A percentile compares a stretch with the other conserved stretches of the same genome.
phyloP scores from a whole-genome alignment of 139 green algal genomes.

The Axilococcus clingmanii region DNA sequence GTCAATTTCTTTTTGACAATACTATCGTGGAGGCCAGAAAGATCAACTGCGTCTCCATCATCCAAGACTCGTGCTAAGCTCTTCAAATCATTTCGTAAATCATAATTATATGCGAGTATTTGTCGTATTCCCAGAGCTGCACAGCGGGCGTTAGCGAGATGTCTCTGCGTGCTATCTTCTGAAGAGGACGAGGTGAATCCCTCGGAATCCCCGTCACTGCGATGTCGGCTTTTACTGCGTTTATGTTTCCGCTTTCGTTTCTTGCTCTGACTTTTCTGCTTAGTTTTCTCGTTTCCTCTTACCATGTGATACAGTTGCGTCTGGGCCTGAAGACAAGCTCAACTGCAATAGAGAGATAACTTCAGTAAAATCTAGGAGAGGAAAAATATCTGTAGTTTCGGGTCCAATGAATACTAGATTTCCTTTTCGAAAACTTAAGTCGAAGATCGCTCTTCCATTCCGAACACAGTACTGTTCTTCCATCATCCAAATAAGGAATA shows the following conservation, averaged over 20 bases:
- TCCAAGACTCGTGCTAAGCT: conserved; percentile 32
- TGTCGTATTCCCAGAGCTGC: conserved; percentile 14
- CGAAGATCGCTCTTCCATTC: no score
- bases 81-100: conserved; percentile 18
- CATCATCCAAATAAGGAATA: no score
- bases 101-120: conserved; percentile 17
- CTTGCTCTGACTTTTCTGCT: conserved; percentile 11
- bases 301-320: no score
- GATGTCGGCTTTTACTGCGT: conserved; percentile 1
- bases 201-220: not conserved
- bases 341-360: no score
- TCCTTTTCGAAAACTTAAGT: no score
- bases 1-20: conserved; percentile 11
- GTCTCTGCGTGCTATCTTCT: not conserved
- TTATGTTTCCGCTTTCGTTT: conserved; percentile 5
- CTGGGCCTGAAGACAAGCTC: no score
- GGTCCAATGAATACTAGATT: no score
- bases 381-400: no score
- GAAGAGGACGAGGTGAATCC: not conserved
- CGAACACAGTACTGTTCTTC: no score
- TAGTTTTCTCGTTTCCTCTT: no score
- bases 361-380: no score
- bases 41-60: conserved; percentile 22
- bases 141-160: conserved; percentile 15
- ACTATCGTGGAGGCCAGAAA: conserved; percentile 23